Evolutionary conservation across 2,329 filamentous ascomycete species (phyloP).

Genomic region (Fusarium sp.): DNA sequence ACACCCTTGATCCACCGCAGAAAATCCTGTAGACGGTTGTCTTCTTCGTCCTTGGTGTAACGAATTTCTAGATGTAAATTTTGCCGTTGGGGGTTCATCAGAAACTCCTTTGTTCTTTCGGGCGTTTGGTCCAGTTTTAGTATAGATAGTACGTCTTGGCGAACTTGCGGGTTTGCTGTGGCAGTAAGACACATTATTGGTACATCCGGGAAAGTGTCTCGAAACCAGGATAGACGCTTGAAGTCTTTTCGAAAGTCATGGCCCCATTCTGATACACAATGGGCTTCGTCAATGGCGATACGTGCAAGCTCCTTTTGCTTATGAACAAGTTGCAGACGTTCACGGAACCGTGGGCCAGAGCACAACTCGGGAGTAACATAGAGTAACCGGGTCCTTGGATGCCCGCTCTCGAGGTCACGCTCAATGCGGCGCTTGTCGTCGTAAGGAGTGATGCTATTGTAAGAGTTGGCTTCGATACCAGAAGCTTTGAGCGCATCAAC

Average conservation of each 20-base stretch:
- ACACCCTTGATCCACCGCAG: conserved; percentile 80
- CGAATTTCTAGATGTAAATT: conserved; percentile 93
- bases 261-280: conserved; percentile 98
- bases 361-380: conserved; percentile 96
- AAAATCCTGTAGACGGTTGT: conserved; percentile 79
- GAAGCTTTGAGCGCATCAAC: conserved; percentile 81
- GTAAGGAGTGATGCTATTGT: conserved; percentile 83
- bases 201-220: conserved; percentile 81
- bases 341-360: conserved; percentile 79
- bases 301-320: conserved; percentile 86
- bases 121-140: conserved; percentile 72
- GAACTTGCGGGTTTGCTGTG: conserved; percentile 84
- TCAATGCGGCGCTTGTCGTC: conserved; percentile 76
- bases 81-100: conserved; percentile 83
- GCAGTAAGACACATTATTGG: conserved; percentile 94
- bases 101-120: conserved; percentile 76
- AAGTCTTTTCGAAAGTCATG: conserved; percentile 97
- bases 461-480: conserved; percentile 82
- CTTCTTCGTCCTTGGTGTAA: conserved; percentile 80
- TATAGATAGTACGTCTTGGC: conserved; percentile 82
- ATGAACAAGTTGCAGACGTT: conserved; percentile 77
- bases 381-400: conserved; percentile 83
- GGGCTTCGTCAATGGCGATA: conserved; percentile 92
- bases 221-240: conserved; percentile 87
- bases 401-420: conserved; percentile 85